Evolutionary conservation across 1,284 basidiomycete species (phyloP).

Genomic region (Malassezia caprae): DNA sequence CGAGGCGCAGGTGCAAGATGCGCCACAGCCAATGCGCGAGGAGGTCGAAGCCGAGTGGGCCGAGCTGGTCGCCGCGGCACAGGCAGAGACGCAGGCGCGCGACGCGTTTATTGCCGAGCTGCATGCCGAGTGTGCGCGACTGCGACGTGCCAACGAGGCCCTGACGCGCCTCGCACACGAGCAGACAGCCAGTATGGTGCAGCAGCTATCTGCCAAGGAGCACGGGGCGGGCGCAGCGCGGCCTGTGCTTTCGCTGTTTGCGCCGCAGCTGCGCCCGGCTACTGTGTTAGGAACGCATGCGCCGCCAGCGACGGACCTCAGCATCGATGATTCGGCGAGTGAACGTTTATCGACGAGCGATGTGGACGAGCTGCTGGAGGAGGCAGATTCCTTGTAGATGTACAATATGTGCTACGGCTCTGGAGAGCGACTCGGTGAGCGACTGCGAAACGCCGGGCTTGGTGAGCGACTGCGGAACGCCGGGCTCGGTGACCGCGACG

Average conservation of each 20-base stretch:
- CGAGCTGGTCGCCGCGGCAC: slow-evolving; percentile 10
- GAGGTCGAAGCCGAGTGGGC: slow-evolving; percentile 35
- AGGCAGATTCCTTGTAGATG: slow-evolving; percentile 4
- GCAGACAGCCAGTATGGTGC: slow-evolving; percentile 29
- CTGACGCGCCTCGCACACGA: slow-evolving; percentile 29
- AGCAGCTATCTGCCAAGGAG: neutral
- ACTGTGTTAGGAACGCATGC: slow-evolving; percentile 8
- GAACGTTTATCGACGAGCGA: slow-evolving; percentile 6
- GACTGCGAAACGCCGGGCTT: slow-evolving; percentile 1
- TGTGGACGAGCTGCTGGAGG: slow-evolving; percentile 15
- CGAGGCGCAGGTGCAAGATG: slow-evolving; percentile 30
- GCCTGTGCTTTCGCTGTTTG: slow-evolving; percentile 15
- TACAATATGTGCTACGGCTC: neutral
- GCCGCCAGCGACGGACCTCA: neutral
- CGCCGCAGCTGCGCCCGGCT: slow-evolving; percentile 15
- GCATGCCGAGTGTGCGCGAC: slow-evolving; percentile 20
- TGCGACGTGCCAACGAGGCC: slow-evolving; percentile 22
- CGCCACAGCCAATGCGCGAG: slow-evolving; percentile 33
- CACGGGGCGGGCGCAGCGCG: neutral
- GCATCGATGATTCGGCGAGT: slow-evolving; percentile 1
- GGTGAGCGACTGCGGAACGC: slow-evolving; percentile 3
- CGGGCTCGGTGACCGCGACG: slow-evolving; percentile 1
- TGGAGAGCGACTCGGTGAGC: slow-evolving; percentile 2
- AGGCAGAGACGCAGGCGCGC: slow-evolving; percentile 18
- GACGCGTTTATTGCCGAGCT: slow-evolving; percentile 29